Conservation (phyloP, 2,329 filamentous ascomycete genomes). For the Mycosphaerelloides madeirae region DNA sequence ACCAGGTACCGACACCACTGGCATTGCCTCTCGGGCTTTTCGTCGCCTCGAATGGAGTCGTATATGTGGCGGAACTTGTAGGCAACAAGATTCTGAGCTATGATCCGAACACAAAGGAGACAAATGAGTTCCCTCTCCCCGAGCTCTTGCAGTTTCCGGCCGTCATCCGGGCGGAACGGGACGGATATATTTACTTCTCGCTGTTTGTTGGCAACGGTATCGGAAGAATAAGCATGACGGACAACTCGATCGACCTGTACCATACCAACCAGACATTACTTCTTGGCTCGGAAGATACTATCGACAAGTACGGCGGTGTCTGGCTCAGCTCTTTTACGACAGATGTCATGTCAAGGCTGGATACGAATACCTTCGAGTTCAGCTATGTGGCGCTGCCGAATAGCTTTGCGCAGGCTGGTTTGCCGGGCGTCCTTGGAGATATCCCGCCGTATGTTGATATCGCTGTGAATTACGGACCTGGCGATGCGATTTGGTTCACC, state of each 20-base stretch:
- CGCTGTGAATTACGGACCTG: conserved; percentile 14
- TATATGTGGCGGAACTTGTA: conserved; percentile 14
- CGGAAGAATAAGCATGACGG: conserved; percentile 19
- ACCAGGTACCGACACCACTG: conserved; percentile 11
- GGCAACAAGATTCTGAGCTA: conserved; percentile 18
- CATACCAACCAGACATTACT: conserved; percentile 11
- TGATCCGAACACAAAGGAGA: conserved; percentile 15
- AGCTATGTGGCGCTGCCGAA: conserved; percentile 12
- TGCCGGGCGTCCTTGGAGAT: conserved; percentile 4
- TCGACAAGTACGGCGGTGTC: conserved; percentile 17
- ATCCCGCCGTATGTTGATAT: conserved; percentile 16
- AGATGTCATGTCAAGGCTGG: conserved; percentile 8
- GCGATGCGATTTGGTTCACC: conserved; percentile 11
- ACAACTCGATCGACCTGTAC: conserved; percentile 17
- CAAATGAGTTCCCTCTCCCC: conserved; percentile 16
- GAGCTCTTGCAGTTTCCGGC: conserved; percentile 16
- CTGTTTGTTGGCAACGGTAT: conserved; percentile 20
- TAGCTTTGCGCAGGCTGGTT: neutral
- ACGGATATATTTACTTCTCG: conserved; percentile 22
- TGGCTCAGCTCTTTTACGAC: conserved; percentile 19
- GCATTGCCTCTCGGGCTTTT: conserved; percentile 17
- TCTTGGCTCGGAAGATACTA: conserved; percentile 16
- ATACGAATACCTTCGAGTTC: conserved; percentile 7
- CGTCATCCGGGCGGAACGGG: conserved; percentile 20
- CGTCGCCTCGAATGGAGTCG: conserved; percentile 15